Evolutionary conservation across 257 asterid species (phyloP).

Genomic region (Salvia splendens): DNA sequence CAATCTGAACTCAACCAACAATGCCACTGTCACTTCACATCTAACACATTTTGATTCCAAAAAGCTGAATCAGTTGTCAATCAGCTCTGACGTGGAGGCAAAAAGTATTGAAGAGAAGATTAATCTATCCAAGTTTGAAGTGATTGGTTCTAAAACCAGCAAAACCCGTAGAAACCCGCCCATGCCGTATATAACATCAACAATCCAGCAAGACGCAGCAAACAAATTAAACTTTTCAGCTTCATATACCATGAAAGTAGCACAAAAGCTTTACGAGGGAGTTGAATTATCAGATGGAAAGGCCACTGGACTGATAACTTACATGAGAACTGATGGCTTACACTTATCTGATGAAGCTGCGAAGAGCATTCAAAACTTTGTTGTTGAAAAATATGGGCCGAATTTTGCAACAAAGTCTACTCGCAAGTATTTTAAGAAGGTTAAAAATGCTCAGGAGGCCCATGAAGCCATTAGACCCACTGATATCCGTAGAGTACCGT

Average conservation of each 20-base stretch:
- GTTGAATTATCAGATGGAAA: conserved; percentile 67
- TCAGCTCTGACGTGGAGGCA: conserved; percentile 63
- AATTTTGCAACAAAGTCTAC: conserved; percentile 57
- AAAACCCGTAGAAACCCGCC: conserved; percentile 68
- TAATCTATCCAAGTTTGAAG: conserved; percentile 52
- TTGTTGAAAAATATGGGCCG: conserved; percentile 65
- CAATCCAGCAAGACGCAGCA: conserved; percentile 98
- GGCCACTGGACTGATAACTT: conserved; percentile 80
- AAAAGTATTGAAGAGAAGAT: conserved; percentile 57
- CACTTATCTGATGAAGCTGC: conserved; percentile 85
- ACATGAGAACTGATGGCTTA: conserved; percentile 93
- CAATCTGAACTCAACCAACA: conserved; percentile 35
- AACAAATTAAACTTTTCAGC: conserved; percentile 73
- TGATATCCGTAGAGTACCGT: conserved; percentile 71
- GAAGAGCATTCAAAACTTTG: conserved; percentile 63
- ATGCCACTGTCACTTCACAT: conserved; percentile 46
- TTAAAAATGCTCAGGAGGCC: conserved; percentile 95
- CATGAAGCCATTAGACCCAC: conserved; percentile 99
- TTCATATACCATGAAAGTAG: conserved; percentile 77
- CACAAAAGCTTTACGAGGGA: conserved; percentile 93
- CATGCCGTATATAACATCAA: conserved; percentile 78
- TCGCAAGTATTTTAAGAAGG: conserved; percentile 82
- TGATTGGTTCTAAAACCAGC: conserved; percentile 54
- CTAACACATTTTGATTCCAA: conserved; percentile 59
- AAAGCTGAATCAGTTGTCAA: conserved; percentile 60